These are phyloP conservation scores for Coelastrella sp. DNA, from an alignment of 139 green algal genomes.

Conservation along the genomic window DNA sequence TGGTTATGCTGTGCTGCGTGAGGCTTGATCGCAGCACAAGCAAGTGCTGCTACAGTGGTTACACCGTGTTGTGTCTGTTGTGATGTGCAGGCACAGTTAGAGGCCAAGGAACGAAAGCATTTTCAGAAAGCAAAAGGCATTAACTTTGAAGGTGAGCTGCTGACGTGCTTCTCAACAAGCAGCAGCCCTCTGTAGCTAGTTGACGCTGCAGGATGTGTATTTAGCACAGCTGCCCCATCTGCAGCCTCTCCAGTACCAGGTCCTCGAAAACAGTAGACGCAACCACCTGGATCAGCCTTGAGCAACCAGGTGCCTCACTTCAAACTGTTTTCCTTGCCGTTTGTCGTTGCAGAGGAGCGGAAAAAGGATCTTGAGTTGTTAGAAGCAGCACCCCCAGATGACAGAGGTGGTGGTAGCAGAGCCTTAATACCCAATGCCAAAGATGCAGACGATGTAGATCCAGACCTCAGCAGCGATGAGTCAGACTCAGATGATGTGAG, in stretches of 20 bases:
- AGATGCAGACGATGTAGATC: slow-evolving; percentile 85
- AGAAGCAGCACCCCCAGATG: slow-evolving; percentile 57
- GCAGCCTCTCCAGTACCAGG: too few species aligned
- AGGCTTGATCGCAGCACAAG: too few species aligned
- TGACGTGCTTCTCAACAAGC: too few species aligned
- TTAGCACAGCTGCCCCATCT: too few species aligned
- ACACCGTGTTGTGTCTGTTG: too few species aligned
- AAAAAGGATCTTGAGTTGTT: slow-evolving; percentile 85
- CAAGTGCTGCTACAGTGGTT: too few species aligned
- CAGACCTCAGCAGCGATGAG: slow-evolving; percentile 33
- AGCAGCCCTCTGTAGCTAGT: too few species aligned
- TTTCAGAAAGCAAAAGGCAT: slow-evolving; percentile 66
- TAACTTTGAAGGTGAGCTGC: slow-evolving; percentile 85
- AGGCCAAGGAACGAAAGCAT: slow-evolving; percentile 87
- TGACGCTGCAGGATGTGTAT: too few species aligned
- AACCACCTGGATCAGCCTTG: too few species aligned
- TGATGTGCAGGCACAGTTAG: slow-evolving; percentile 73
- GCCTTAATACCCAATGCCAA: slow-evolving; percentile 80
- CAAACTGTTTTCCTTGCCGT: not conserved
- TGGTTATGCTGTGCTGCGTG: not conserved
- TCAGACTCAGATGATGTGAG: slow-evolving; percentile 38
- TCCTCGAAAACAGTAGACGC: too few species aligned
- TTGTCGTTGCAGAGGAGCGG: slow-evolving; percentile 78
- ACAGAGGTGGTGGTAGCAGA: slow-evolving; percentile 49
- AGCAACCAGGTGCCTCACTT: too few species aligned